phyloP scores from a whole-genome alignment of 805 yeast species.

The Kodamaea leandrae region DNA sequence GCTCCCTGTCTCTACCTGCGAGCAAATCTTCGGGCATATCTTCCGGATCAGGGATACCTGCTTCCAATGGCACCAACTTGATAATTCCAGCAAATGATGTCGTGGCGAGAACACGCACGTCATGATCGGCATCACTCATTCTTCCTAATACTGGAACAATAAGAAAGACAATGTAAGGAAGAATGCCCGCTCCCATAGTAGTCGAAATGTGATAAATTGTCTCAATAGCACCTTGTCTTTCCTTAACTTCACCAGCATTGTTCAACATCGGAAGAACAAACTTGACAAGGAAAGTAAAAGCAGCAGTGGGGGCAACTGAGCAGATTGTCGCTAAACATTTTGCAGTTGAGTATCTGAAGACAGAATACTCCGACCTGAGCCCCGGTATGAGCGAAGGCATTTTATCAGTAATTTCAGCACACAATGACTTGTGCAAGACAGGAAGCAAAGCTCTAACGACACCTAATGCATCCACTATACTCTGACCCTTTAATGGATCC shows the following conservation, averaged over 20 bases:
- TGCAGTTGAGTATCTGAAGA: constrained; percentile 85
- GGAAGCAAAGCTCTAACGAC: constrained; percentile 73
- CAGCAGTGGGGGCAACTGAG: constrained; percentile 60
- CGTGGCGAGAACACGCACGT: constrained; percentile 86
- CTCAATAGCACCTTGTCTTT: constrained; percentile 93
- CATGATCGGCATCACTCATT: constrained; percentile 93
- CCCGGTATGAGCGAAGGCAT: constrained; percentile 48
- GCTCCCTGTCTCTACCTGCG: constrained; percentile 87
- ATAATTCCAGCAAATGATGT: constrained; percentile 96
- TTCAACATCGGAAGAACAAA: constrained; percentile 74
- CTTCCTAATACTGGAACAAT: constrained; percentile 96
- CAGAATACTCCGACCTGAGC: constrained; percentile 70
- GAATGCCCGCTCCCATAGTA: constrained; percentile 81
- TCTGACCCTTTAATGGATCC: constrained; percentile 63
- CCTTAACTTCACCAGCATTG: constrained; percentile 65
- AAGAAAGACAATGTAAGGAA: constrained; percentile 92
- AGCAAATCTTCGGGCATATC: constrained; percentile 83
- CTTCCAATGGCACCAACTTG: constrained; percentile 93
- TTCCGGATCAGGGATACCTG: constrained; percentile 93
- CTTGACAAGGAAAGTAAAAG: constrained; percentile 78
- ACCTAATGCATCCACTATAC: constrained; percentile 82
- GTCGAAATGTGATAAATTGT: constrained; percentile 80
- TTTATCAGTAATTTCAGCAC: constrained; percentile 45
- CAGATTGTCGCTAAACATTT: constrained; percentile 83
- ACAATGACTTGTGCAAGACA: constrained; percentile 48